These are phyloP conservation scores for Tulasnella sp. DNA, from an alignment of 768 basidiomycete genomes.

Conservation along the genomic window DNA sequence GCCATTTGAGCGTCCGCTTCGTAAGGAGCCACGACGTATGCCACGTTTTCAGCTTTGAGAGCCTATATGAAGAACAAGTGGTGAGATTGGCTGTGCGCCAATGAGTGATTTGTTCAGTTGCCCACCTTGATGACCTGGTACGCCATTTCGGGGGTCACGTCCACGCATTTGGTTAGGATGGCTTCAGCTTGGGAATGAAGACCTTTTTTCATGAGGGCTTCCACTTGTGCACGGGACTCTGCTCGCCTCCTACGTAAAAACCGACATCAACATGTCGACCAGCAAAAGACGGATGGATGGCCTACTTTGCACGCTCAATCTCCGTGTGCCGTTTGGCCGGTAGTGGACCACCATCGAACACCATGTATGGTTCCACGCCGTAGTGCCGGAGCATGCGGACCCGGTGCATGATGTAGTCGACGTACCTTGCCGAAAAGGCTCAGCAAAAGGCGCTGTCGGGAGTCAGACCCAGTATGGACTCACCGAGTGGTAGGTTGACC, in stretches of 20 bases:
- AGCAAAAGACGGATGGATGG: not conserved
- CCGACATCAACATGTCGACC: constrained; percentile 5
- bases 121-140: constrained; percentile 89
- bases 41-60: constrained; percentile 62
- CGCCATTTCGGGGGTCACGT: constrained; percentile 96
- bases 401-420: constrained; percentile 90
- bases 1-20: constrained; percentile 97
- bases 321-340: constrained; percentile 93
- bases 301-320: constrained; percentile 48
- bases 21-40: constrained; percentile 91
- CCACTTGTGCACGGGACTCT: constrained; percentile 63
- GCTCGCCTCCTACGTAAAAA: constrained; percentile 44
- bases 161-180: constrained; percentile 77
- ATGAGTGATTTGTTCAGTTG: constrained; percentile 12
- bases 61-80: constrained; percentile 40
- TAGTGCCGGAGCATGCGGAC: constrained; percentile 76
- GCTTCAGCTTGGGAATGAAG: constrained; percentile 73
- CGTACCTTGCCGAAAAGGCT: constrained; percentile 48
- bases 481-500: constrained; percentile 76
- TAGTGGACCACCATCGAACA: constrained; percentile 92
- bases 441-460: not conserved
- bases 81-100: not conserved
- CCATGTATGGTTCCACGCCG: constrained; percentile 76
- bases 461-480: constrained; percentile 25
- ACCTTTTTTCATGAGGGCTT: constrained; percentile 62